Conservation (phyloP, 306 rosid genomes). For the Vigna nakashimae region DNA sequence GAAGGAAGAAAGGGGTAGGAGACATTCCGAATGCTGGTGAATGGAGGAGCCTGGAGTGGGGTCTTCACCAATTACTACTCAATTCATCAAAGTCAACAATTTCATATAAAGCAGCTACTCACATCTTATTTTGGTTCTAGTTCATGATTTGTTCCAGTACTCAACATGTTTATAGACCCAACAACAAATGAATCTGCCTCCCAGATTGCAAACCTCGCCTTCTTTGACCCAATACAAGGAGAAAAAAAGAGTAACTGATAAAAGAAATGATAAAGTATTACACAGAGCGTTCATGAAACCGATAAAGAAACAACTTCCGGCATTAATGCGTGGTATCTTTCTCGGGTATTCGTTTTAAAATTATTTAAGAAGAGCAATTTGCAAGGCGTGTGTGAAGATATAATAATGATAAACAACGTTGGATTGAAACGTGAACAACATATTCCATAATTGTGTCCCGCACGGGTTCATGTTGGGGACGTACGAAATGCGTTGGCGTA, state of each 20-base stretch:
- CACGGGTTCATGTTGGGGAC: constrained; percentile 6
- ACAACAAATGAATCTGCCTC: constrained; percentile 34
- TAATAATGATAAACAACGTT: background rate
- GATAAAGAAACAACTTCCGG: background rate
- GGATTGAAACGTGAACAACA: background rate
- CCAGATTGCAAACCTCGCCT: background rate
- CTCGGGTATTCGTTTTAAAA: background rate
- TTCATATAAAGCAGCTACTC: no score
- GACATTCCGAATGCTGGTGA: constrained; percentile 45
- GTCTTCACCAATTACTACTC: constrained; percentile 8
- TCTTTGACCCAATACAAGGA: background rate
- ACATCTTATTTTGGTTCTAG: background rate
- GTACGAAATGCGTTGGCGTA: background rate
- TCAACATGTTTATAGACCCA: background rate
- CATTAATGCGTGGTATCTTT: background rate
- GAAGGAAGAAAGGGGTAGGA: no score
- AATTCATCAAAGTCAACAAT: no score
- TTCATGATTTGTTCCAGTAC: background rate
- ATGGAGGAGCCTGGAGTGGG: constrained; percentile 34
- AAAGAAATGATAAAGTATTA: background rate
- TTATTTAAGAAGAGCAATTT: background rate
- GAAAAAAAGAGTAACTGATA: background rate
- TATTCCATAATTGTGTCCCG: background rate
- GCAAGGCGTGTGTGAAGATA: background rate
- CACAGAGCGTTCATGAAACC: background rate